Base-by-base conservation (phyloP, 805 yeast species). In the Wickerhamiella galacta region DNA sequence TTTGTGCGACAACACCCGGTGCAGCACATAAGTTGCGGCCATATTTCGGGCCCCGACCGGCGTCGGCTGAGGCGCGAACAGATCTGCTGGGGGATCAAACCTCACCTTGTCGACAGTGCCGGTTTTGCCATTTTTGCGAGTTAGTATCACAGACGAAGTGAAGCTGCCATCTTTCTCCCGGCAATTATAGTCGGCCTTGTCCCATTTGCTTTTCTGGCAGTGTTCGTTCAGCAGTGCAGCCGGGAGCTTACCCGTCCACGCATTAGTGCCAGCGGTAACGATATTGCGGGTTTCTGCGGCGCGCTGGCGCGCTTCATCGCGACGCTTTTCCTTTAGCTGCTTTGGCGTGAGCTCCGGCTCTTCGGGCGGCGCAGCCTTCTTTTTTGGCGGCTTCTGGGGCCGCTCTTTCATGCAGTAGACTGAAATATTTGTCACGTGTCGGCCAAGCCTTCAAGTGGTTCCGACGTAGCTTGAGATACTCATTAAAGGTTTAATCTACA, bases 171-270 rank as follows among this genome's bases (percentile, higher is more conserved):
- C 37, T 9, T 33, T 32, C 11, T 40, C 44, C 14, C 36, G 38
- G 10, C 76, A 74, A 31, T 79, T 85, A 43, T 81, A 80, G 16
- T 67, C 73, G 3, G 81, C 92, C 42, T 75, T 75, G 37, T 74
- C 76, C 98, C 98, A 87, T 54, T 82, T 81, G 38, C 68, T 72
- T 50, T 75, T 78, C 51, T 81, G 95, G 40, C 90, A 78, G 41
- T 73, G 75, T 48, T 87, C 98, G 47, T 81, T 81, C 4, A 87
- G 63, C 12, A 87, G 54, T 0, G 90, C 73, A 2, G 79, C 82
- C 0, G 98, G 96, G 11, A 87, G 60, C 46, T 87, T 87, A 1
- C 98, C 98, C 0, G 95, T 83, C 95, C 95, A 83, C 19, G 87
- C 81, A 28, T 73, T 58, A 23, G 76, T 67, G 11, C 77, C 74